Evolutionary conservation across 2,329 filamentous ascomycete species (phyloP).

Genomic region (Diplodia corticola): DNA sequence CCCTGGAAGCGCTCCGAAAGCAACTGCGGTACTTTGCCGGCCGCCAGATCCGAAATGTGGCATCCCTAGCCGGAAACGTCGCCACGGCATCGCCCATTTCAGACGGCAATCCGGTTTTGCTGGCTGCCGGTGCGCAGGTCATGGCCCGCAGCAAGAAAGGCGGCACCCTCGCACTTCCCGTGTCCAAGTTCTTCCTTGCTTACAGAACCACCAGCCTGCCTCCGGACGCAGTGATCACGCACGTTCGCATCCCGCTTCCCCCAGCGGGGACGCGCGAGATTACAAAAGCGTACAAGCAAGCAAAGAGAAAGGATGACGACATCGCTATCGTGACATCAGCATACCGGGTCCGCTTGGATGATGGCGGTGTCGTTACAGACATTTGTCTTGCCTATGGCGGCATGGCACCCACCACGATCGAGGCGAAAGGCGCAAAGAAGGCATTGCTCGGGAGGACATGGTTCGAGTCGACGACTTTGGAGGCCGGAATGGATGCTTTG

Average conservation of each 20-base stretch:
- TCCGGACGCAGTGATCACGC: constrained; percentile 75
- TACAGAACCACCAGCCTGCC: constrained; percentile 82
- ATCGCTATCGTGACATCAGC: constrained; percentile 95
- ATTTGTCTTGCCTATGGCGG: constrained; percentile 85
- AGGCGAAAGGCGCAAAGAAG: constrained; percentile 71
- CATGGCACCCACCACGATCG: constrained; percentile 86
- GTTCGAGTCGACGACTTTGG: constrained; percentile 76
- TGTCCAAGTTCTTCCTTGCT: constrained; percentile 85
- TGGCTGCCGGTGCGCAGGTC: constrained; percentile 77
- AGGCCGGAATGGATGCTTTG: constrained; percentile 80
- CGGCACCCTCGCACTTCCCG: constrained; percentile 60
- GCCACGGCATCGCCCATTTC: constrained; percentile 94
- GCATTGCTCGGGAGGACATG: constrained; percentile 76
- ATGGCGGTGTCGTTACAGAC: constrained; percentile 67
- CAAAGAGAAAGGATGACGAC: constrained; percentile 94
- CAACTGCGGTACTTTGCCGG: constrained; percentile 93
- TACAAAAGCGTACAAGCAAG: constrained; percentile 88
- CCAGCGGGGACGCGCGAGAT: constrained; percentile 71
- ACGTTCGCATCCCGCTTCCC: constrained; percentile 72
- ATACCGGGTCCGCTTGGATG: constrained; percentile 69
- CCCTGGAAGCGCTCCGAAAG: constrained; percentile 71
- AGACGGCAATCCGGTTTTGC: constrained; percentile 87
- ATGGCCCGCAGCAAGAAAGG: constrained; percentile 72
- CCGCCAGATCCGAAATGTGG: constrained; percentile 90
- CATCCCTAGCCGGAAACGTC: constrained; percentile 88